A percentile compares a stretch with the other conserved stretches of the same genome.
These are phyloP conservation scores for Carex sylvatica DNA, from an alignment of 202 grass and related monocot species.

Conservation along the genomic window DNA sequence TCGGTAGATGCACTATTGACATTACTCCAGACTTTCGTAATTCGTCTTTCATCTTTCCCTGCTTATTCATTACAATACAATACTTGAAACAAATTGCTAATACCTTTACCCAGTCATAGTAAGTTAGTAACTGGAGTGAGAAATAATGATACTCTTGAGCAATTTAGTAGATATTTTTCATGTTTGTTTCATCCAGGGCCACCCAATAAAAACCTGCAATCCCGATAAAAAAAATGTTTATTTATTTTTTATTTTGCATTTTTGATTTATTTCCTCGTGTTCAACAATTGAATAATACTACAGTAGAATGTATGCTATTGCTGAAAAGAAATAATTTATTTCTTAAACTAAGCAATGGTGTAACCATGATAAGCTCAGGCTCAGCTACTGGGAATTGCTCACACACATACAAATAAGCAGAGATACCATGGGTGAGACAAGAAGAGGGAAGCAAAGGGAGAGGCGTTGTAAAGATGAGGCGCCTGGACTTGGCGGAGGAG, in stretches of 20 bases:
- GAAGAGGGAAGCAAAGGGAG: background rate
- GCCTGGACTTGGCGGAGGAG: background rate
- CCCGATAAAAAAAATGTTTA: background rate
- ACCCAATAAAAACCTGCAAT: background rate
- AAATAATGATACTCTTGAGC: background rate
- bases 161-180: slow-evolving; percentile 7
- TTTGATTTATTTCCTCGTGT: background rate
- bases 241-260: background rate
- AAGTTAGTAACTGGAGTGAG: background rate
- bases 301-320: background rate
- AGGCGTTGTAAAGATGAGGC: background rate
- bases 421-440: slow-evolving; percentile 12
- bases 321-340: background rate
- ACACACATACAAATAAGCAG: background rate
- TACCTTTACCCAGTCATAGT: background rate
- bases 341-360: background rate
- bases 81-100: background rate
- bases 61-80: background rate
- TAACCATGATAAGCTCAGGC: background rate
- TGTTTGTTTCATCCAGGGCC: background rate
- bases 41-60: slow-evolving; percentile 19
- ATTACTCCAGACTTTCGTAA: slow-evolving; percentile 23
- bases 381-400: background rate
- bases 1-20: slow-evolving; percentile 40
- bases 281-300: background rate